Evolutionary conservation across 2,329 filamentous ascomycete genomes (phyloP).

Genomic region (Alternaria sp.): DNA sequence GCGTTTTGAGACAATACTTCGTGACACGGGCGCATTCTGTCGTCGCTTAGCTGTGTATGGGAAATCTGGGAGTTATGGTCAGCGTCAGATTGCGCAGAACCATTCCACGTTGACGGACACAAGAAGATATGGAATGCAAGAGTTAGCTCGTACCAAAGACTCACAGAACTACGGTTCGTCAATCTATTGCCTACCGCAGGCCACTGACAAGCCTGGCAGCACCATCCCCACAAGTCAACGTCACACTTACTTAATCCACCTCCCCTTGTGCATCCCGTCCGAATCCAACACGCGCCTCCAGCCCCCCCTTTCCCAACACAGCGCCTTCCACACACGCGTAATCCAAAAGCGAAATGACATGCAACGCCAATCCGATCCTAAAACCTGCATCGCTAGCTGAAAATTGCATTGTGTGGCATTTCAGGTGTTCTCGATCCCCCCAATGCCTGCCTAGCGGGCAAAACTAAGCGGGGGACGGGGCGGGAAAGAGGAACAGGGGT

Average conservation of each 20-base stretch:
- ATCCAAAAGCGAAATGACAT: slow-evolving; percentile 4
- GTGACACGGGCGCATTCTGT: not conserved
- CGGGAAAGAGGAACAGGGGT: slow-evolving; percentile 1
- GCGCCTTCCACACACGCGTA: not conserved
- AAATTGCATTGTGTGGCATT: slow-evolving; percentile 1
- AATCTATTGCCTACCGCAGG: slow-evolving; percentile 3
- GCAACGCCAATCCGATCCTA: not conserved
- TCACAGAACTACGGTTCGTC: slow-evolving; percentile 5
- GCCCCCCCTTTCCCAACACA: slow-evolving; percentile 3
- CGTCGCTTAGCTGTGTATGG: not conserved
- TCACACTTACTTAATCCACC: slow-evolving; percentile 11
- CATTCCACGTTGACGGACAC: not conserved
- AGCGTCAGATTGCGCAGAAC: not conserved
- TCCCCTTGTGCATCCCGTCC: not conserved
- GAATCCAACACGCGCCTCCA: not conserved
- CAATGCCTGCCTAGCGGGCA: slow-evolving; percentile 1
- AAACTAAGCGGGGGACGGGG: slow-evolving; percentile 1
- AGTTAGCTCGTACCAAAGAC: not conserved
- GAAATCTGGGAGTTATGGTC: not conserved
- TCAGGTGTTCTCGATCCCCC: not conserved
- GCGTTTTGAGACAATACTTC: not conserved
- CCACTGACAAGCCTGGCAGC: slow-evolving; percentile 2
- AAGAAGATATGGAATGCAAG: not conserved
- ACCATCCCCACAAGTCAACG: slow-evolving; percentile 9
- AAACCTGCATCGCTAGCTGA: not conserved